Percentiles rank a stretch among this genome's conserved stretches.
These are phyloP conservation scores for Suillus ampliporus DNA, from an alignment of 768 basidiomycete genomes.

Conservation along the genomic window DNA sequence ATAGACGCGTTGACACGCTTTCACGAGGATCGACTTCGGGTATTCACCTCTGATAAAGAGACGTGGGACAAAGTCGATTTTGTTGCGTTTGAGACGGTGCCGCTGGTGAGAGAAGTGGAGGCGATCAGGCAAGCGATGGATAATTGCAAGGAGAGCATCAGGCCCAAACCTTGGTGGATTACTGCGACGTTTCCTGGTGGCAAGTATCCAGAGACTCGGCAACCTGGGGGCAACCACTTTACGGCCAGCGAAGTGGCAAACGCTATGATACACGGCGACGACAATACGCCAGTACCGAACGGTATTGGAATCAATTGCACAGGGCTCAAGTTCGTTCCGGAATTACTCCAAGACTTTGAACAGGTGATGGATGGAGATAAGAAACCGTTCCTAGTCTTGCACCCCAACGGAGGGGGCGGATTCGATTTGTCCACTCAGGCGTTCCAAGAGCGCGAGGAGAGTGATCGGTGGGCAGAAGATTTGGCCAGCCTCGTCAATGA, in stretches of 20 bases:
- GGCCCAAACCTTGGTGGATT: constrained; percentile 76
- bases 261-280: constrained; percentile 40
- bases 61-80: constrained; percentile 64
- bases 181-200: constrained; percentile 65
- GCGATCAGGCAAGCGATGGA: constrained; percentile 63
- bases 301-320: constrained; percentile 84
- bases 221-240: constrained; percentile 29
- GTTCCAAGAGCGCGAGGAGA: constrained; percentile 41
- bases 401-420: constrained; percentile 71
- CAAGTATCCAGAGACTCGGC: constrained; percentile 46
- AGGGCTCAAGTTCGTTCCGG: constrained; percentile 46
- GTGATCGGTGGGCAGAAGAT: constrained; percentile 42
- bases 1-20: constrained; percentile 61
- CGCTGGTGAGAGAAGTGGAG: constrained; percentile 64
- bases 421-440: constrained; percentile 53
- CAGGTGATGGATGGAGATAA: constrained; percentile 16
- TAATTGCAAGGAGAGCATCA: neutral
- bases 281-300: constrained; percentile 42
- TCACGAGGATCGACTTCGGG: constrained; percentile 64
- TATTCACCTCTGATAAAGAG: constrained; percentile 53
- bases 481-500: constrained; percentile 33
- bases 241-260: constrained; percentile 48
- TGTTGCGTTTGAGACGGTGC: constrained; percentile 82
- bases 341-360: constrained; percentile 46
- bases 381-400: constrained; percentile 63